phyloP scores from a whole-genome alignment of 257 asterid species.

The Catharanthus roseus region DNA sequence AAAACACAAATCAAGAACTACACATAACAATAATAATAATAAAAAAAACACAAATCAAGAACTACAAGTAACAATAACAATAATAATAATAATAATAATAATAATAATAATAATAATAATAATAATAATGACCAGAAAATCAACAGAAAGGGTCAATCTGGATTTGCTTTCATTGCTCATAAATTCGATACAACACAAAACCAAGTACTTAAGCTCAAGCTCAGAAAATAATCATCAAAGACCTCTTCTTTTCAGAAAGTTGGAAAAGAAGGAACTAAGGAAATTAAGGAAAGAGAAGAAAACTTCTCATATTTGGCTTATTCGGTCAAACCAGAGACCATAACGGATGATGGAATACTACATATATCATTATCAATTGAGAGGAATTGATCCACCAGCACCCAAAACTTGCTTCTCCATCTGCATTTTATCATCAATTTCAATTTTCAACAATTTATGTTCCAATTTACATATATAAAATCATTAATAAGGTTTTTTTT shows the following conservation, averaged over 20 bases:
- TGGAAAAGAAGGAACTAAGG: too few relatives aligned
- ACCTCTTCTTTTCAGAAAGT: conserved; percentile 10
- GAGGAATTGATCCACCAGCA: conserved; percentile 37
- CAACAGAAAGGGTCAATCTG: not conserved
- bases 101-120: not conserved
- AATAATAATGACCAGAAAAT: not conserved
- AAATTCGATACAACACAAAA: not conserved
- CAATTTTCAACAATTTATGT: not conserved
- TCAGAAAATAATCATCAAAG: conserved; percentile 10
- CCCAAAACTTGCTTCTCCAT: conserved; percentile 35
- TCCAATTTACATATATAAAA: not conserved
- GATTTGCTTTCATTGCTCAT: conserved; percentile 10
- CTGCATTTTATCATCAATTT: conserved; percentile 13
- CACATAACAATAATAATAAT: not conserved
- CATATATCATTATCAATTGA: conserved; percentile 11
- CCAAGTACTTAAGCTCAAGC: conserved; percentile 7
- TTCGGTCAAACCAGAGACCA: not conserved
- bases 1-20: not conserved
- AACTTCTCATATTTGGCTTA: too few relatives aligned
- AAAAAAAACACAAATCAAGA: too few relatives aligned
- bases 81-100: too few relatives aligned
- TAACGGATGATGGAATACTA: too few relatives aligned
- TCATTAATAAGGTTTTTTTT: not conserved
- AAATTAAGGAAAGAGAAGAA: too few relatives aligned
- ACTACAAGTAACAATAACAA: not conserved